phyloP scores from a whole-genome alignment of 768 basidiomycete species.

The Glaciozyma martinii region DNA sequence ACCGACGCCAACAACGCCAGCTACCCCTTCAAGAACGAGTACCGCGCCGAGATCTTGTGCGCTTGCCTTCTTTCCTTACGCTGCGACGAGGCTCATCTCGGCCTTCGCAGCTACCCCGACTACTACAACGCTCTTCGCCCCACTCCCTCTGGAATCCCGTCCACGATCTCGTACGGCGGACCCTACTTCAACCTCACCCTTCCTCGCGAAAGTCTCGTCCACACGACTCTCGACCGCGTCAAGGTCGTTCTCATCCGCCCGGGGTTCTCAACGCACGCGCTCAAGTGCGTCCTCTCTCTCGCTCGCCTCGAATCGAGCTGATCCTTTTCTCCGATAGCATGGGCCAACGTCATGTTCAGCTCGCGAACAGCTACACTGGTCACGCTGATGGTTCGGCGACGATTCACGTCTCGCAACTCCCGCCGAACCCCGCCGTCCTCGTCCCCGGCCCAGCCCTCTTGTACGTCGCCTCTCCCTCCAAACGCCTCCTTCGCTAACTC shows the following conservation, averaged over 20 bases:
- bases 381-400: conserved; percentile 62
- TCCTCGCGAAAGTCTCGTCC: not conserved
- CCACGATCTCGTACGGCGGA: conserved; percentile 52
- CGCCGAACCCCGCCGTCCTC: conserved; percentile 72
- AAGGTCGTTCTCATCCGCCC: conserved; percentile 65
- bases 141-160: conserved; percentile 52
- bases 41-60: conserved; percentile 47
- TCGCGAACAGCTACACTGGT: conserved; percentile 74
- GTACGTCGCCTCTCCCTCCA: not conserved
- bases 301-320: not conserved
- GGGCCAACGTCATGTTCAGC: conserved; percentile 40
- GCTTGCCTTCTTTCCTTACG: not conserved
- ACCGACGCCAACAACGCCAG: not conserved
- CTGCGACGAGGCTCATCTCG: not conserved
- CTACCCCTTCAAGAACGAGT: conserved; percentile 49
- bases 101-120: not conserved
- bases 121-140: conserved; percentile 63
- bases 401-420: conserved; percentile 68
- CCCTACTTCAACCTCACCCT: conserved; percentile 57
- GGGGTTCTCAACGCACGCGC: conserved; percentile 47
- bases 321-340: conserved; percentile 1
- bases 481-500: no score
- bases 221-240: conserved; percentile 46
- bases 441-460: conserved; percentile 64
- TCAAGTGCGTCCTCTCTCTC: conserved; percentile 45